phyloP scores from a whole-genome alignment of 2,329 filamentous ascomycete species.

The Colletotrichum tofieldiae region DNA sequence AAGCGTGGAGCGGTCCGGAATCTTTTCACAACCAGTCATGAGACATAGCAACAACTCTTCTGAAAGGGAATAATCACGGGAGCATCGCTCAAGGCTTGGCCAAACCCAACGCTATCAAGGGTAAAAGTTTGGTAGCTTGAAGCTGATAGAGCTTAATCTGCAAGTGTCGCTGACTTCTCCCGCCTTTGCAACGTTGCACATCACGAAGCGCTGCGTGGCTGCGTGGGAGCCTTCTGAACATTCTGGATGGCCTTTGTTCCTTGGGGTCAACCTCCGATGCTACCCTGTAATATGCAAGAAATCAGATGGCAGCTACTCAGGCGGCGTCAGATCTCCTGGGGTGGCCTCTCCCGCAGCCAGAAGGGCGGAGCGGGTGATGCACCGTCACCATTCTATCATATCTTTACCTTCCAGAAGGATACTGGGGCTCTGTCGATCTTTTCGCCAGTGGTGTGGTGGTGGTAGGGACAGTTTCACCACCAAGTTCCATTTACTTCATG shows the following conservation, averaged over 20 bases:
- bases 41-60: neutral
- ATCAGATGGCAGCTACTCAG: conserved; percentile 35
- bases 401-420: conserved; percentile 15
- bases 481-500: neutral
- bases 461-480: neutral
- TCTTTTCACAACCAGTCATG: neutral
- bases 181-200: conserved; percentile 35
- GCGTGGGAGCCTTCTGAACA: conserved; percentile 23
- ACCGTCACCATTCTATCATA: conserved; percentile 10
- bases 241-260: neutral
- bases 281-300: conserved; percentile 32
- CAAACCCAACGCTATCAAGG: neutral
- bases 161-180: neutral
- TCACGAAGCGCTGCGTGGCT: neutral
- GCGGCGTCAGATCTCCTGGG: neutral
- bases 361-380: conserved; percentile 20
- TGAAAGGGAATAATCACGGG: neutral
- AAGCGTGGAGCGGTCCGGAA: conserved; percentile 1
- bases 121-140: neutral
- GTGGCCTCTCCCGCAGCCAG: neutral
- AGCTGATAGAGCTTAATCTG: neutral
- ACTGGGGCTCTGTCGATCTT: neutral
- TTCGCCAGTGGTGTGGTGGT: neutral
- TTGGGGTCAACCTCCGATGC: neutral
- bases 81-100: neutral